phyloP scores from a whole-genome alignment of 805 yeast species.

The Candida qinlingensis region DNA sequence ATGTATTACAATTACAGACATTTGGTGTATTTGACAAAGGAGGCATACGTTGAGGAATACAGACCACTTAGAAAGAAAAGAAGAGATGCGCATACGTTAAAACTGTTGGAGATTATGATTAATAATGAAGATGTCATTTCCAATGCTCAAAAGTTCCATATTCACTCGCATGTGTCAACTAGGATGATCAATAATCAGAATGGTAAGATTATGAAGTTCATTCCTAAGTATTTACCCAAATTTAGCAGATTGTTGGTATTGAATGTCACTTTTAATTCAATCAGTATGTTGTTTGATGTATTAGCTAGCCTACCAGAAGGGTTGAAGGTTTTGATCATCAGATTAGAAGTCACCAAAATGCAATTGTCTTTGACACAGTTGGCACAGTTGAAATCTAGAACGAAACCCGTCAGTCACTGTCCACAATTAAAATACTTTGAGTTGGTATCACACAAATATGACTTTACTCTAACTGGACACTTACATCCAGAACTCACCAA shows the following conservation, averaged over 20 bases:
- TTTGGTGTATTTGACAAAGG: conserved; percentile 12
- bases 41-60: conserved; percentile 6
- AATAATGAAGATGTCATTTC: background rate
- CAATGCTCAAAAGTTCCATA: conserved; percentile 1
- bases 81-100: background rate
- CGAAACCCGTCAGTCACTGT: background rate
- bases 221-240: conserved; percentile 1
- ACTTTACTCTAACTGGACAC: background rate
- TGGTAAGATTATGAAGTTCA: background rate
- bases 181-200: background rate
- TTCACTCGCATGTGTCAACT: conserved; percentile 7
- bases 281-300: background rate
- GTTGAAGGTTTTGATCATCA: conserved; percentile 6
- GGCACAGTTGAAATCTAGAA: background rate
- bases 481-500: conserved; percentile 12
- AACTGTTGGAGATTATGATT: background rate
- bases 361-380: conserved; percentile 1
- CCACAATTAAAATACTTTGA: conserved; percentile 9
- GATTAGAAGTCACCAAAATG: conserved; percentile 8
- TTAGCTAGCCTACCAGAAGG: conserved; percentile 5
- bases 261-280: conserved; percentile 7
- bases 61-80: background rate
- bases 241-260: conserved; percentile 6
- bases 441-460: conserved; percentile 4
- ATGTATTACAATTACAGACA: conserved; percentile 8